Conservation (phyloP, 169 alveolate species). For the Plasmodium vivax region DNA sequence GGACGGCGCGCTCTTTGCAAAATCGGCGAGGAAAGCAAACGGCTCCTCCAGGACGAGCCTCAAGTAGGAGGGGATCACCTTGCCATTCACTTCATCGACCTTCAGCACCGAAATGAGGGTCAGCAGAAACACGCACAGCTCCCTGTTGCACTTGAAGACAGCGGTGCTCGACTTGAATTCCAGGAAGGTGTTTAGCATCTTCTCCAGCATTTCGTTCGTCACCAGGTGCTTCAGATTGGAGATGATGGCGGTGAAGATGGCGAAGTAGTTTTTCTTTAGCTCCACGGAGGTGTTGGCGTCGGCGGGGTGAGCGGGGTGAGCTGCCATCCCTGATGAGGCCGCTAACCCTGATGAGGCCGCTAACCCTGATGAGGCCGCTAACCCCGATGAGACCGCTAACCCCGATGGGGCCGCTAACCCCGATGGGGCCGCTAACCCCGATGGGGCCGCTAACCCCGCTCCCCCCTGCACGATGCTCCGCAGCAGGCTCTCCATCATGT, state of each 20-base stretch:
- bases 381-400: too few relatives aligned
- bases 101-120: slow-evolving; percentile 17
- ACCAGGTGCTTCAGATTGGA: slow-evolving; percentile 6
- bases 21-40: neutral
- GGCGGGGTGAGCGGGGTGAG: neutral
- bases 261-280: slow-evolving; percentile 42
- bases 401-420: too few relatives aligned
- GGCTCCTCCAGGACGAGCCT: slow-evolving; percentile 2
- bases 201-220: slow-evolving; percentile 35
- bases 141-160: slow-evolving; percentile 30
- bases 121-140: slow-evolving; percentile 11
- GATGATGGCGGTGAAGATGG: slow-evolving; percentile 51
- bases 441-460: too few relatives aligned
- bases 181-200: slow-evolving; percentile 21
- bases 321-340: too few relatives aligned
- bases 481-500: slow-evolving; percentile 39
- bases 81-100: neutral
- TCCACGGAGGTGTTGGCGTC: neutral
- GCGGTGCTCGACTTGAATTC: slow-evolving; percentile 2
- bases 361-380: too few relatives aligned
- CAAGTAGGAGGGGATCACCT: neutral
- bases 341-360: too few relatives aligned
- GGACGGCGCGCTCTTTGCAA: neutral
- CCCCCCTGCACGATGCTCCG: slow-evolving; percentile 9
- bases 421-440: too few relatives aligned